Percentiles rank a stretch among this genome's conserved stretches.
These are phyloP conservation scores for Polygonum aviculare DNA, from an alignment of 148 eudicot species.

Conservation along the genomic window DNA sequence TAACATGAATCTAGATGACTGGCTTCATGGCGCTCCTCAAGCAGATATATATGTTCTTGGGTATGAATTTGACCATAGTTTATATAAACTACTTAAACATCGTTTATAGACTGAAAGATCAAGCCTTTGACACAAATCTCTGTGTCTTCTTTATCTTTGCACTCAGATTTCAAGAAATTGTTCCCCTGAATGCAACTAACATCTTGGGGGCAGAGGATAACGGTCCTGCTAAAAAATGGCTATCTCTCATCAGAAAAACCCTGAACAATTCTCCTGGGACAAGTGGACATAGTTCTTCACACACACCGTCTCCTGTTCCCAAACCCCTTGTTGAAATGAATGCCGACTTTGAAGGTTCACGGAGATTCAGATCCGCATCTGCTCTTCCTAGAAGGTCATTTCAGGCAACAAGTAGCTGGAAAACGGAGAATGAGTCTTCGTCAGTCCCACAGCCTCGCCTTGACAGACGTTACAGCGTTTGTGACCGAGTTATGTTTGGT, in stretches of 20 bases:
- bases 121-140: neutral
- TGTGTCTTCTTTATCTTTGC: neutral
- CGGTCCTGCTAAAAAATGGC: conserved; percentile 94
- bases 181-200: conserved; percentile 89
- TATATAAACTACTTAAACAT: neutral
- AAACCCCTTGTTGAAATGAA: conserved; percentile 71
- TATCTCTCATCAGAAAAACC: conserved; percentile 53
- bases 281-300: conserved; percentile 49
- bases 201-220: conserved; percentile 87
- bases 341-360: conserved; percentile 87
- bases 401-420: conserved; percentile 61
- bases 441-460: conserved; percentile 68
- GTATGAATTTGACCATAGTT: conserved; percentile 33
- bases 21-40: conserved; percentile 90
- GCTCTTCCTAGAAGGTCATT: conserved; percentile 73
- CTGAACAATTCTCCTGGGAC: conserved; percentile 83
- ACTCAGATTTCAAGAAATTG: conserved; percentile 87
- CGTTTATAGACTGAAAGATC: neutral
- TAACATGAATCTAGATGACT: conserved; percentile 79
- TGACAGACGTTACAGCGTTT: conserved; percentile 82
- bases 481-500: conserved; percentile 75
- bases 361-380: conserved; percentile 42
- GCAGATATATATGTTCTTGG: conserved; percentile 98
- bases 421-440: conserved; percentile 47
- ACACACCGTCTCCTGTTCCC: conserved; percentile 90